Evolutionary conservation across 768 basidiomycete genomes (phyloP), one percentile per base, ranked within the genome.

Genomic region (Clathrus columnatus): DNA sequence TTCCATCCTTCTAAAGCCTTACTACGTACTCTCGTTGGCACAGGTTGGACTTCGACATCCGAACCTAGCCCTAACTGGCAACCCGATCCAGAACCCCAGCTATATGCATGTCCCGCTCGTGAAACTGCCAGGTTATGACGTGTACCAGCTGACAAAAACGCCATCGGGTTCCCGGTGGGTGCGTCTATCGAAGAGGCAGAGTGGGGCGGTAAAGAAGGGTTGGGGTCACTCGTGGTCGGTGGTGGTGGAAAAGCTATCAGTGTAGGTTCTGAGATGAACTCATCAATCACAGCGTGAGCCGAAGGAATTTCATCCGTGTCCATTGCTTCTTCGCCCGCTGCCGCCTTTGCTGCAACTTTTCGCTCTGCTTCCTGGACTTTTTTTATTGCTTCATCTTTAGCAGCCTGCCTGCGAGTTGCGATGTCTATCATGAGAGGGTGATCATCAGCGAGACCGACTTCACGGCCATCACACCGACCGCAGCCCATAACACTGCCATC

Each of bases 401-500:
- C 56, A 26, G 20, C 56, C 2, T 57, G 29, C 27, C 41, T 46
- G 10, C 56, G 48, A 21, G 8, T 46, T 30, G 17, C 50, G 10
- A 51, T 36, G 7, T 57, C 49, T 10, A 21, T 44, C 56, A 59
- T 59, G 21, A 50, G 48, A 24, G 58, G 58, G 30, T 59, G 54
- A 30, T 59, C 58, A 14, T 57, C 57, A 32, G 55, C 56, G 14
- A 59, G 56, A 10, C 95, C 95, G 27, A 95, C 78, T 62, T 96
- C 91, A 30, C 85, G 81, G 32, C 82, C 82, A 61, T 93, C 90
- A 45, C 81, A 82, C 32, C 93, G 83, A 2, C 95, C 95, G 63
- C 85, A 87, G 1, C 84, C 89, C 66, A 81, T 95, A 1, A 98
- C 88, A 58, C 83, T 81, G 47, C 95, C 95, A 28, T 80, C 76